These are phyloP conservation scores for Hymenoscyphus fraxineus DNA, from an alignment of 2,329 filamentous ascomycete genomes.

Conservation along the genomic window DNA sequence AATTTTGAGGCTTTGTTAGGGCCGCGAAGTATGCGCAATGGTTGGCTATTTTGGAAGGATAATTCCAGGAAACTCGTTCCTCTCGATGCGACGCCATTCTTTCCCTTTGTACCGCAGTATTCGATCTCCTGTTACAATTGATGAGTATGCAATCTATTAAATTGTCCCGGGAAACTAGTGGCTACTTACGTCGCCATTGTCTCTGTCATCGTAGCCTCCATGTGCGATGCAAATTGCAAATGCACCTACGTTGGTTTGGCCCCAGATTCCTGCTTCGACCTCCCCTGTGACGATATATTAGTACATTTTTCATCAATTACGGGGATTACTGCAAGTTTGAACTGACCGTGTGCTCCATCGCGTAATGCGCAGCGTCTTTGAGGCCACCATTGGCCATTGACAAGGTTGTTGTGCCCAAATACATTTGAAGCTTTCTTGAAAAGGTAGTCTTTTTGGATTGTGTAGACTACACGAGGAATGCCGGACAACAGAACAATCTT, in stretches of 20 bases:
- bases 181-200: slow-evolving; percentile 39
- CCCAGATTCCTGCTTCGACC: slow-evolving; percentile 47
- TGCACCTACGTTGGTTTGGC: slow-evolving; percentile 43
- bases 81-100: slow-evolving; percentile 33
- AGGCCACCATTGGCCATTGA: slow-evolving; percentile 49
- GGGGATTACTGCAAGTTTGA: background rate
- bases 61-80: slow-evolving; percentile 43
- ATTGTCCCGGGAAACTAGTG: too few relatives aligned
- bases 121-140: slow-evolving; percentile 37
- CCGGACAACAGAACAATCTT: slow-evolving; percentile 20
- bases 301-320: background rate
- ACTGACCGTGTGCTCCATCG: slow-evolving; percentile 48
- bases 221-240: slow-evolving; percentile 50
- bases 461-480: slow-evolving; percentile 15
- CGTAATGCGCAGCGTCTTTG: slow-evolving; percentile 46
- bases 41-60: slow-evolving; percentile 35
- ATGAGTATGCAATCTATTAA: too few relatives aligned
- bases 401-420: slow-evolving; percentile 33
- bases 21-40: slow-evolving; percentile 50
- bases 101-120: slow-evolving; percentile 47
- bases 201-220: slow-evolving; percentile 45
- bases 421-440: slow-evolving; percentile 18
- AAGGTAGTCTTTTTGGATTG: slow-evolving; percentile 13
- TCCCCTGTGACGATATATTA: slow-evolving; percentile 11
- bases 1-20: slow-evolving; percentile 37